phyloP scores from a whole-genome alignment of 2,329 filamentous ascomycete genomes.

The Aureobasidium sp. region DNA sequence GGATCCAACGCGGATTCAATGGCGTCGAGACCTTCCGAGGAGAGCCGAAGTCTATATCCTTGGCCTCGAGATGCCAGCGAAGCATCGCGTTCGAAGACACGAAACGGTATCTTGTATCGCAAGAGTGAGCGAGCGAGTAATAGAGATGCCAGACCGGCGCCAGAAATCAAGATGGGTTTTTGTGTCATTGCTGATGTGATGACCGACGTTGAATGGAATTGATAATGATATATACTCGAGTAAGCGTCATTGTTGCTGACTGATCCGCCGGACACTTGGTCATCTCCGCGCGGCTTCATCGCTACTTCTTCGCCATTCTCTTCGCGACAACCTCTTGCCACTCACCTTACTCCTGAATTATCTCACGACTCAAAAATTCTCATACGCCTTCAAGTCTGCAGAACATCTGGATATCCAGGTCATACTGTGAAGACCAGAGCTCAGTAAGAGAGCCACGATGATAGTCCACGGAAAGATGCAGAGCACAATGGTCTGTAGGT shows the following conservation, averaged over 20 bases:
- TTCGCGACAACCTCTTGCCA: no score
- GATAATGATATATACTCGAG: no score
- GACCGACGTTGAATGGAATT: not conserved
- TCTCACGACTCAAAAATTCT: no score
- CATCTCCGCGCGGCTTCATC: not conserved
- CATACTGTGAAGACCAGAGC: no score
- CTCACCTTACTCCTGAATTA: no score
- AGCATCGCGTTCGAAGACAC: conserved; percentile 36
- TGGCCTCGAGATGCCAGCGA: conserved; percentile 50
- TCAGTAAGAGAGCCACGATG: no score
- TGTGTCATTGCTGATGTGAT: not conserved
- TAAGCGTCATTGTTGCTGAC: not conserved
- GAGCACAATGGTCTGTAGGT: no score
- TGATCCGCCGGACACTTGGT: not conserved
- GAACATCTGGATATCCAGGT: no score
- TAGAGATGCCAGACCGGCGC: conserved; percentile 31
- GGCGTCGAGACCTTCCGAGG: conserved; percentile 47
- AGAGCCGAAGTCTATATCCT: conserved; percentile 53
- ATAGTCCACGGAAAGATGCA: no score
- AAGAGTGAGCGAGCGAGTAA: conserved; percentile 30
- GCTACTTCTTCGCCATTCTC: no score
- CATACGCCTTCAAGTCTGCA: no score
- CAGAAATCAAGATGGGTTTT: conserved; percentile 35
- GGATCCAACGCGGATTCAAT: conserved; percentile 48
- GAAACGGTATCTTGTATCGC: conserved; percentile 29